These are phyloP conservation scores for Diversispora eburnea DNA, from an alignment of 192 early-diverging fungal species.

Conservation along the genomic window DNA sequence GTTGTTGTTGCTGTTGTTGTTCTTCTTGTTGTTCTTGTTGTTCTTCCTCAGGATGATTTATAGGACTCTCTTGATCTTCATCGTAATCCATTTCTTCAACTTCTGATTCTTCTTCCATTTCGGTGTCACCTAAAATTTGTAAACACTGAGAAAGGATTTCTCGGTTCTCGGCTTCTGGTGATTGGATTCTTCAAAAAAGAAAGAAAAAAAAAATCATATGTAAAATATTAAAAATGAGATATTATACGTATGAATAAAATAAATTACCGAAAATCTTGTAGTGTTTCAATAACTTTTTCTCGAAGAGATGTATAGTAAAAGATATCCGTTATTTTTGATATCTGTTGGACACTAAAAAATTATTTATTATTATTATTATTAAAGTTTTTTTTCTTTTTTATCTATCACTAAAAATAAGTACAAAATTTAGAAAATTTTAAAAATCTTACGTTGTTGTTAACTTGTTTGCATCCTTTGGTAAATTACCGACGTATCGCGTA, in stretches of 20 bases:
- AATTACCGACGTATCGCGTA: background rate
- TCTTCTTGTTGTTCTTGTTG: background rate
- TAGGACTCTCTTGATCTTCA: background rate
- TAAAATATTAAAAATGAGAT: background rate
- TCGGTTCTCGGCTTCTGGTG: background rate
- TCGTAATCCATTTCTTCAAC: slow-evolving; percentile 9
- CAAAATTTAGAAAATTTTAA: background rate
- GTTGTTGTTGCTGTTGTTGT: background rate
- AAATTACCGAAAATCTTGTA: background rate
- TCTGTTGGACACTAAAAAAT: background rate
- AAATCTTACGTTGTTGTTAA: background rate
- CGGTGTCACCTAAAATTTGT: background rate
- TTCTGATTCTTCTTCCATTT: background rate
- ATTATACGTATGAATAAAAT: background rate
- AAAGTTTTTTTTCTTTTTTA: no score
- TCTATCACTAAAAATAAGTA: no score
- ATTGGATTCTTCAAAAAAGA: background rate
- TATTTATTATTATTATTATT: background rate
- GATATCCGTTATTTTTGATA: background rate
- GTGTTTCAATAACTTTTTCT: background rate
- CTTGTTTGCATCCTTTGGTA: background rate
- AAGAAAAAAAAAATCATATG: background rate
- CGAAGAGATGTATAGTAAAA: background rate
- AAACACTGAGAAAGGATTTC: background rate
- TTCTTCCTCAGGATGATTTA: background rate